Evolutionary conservation across 129 eudicot species (phyloP), one percentile per base, ranked within the genome.

Genomic region (Chrysanthemum seticuspe): DNA sequence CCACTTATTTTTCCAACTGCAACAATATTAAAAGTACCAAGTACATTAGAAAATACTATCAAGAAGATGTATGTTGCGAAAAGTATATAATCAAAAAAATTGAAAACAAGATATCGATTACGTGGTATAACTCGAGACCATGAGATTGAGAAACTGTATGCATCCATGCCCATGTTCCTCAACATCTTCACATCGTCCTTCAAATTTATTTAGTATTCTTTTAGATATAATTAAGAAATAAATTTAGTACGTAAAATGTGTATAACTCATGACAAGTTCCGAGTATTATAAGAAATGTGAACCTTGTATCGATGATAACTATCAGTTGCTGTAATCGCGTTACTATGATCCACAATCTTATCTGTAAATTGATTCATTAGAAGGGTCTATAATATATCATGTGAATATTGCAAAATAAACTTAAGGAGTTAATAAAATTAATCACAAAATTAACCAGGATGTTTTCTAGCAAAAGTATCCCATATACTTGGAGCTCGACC

Each of bases 401-500:
- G 58, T 18, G 5, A 13, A 52, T 36, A 36, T 6, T 5, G 57
- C 16, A 53, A 53, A 53, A 53, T 9, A 53, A 62, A 25, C 2
- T 29, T 12, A 2, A 11, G 10, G 21, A 16, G 12, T 12, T 62
- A 29, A 10, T 53, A 52, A 50, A 1, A 10, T 40, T 2, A 14
- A 58, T 13, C n/a, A 65, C 10, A 75, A 54, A 58, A 29, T 63
- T 34, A 52, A 87, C 92, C 89, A 1, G 92, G 71, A 67, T 84
- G 77, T 65, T 53, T 76, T 49, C 72, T 77, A 61, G 89, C 21
- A 62, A 79, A 87, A 44, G 71, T 49, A 63, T 87, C 92, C 92
- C 92, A 84, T 58, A 81, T 82, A 34, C 87, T 84, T 48, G 85
- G 78, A n/a, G 84, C 87, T 71, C 81, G 82, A 50, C 92, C 89